These are phyloP conservation scores for Sugiyamaella qingdaonensis DNA, from an alignment of 805 yeast species.

Conservation along the genomic window DNA sequence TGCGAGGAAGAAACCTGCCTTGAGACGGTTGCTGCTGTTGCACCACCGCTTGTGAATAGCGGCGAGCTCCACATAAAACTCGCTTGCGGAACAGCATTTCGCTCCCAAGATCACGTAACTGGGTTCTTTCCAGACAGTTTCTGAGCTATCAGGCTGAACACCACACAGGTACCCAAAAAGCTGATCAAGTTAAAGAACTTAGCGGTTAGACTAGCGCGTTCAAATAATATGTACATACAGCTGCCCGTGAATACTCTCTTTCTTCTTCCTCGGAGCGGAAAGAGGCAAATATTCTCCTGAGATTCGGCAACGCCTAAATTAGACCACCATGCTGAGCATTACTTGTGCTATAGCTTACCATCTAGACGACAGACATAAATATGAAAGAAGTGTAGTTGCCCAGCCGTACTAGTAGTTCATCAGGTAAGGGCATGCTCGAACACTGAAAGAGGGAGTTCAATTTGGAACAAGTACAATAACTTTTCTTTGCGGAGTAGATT, in stretches of 20 bases:
- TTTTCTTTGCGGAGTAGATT: too few species aligned
- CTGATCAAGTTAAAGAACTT: conserved; percentile 56
- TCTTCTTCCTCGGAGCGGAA: conserved; percentile 87
- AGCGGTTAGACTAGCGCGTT: neutral
- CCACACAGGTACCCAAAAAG: conserved; percentile 73
- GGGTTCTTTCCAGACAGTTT: conserved; percentile 17
- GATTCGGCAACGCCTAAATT: conserved; percentile 58
- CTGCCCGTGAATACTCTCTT: conserved; percentile 66
- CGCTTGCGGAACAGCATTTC: too few species aligned
- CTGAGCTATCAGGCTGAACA: conserved; percentile 77
- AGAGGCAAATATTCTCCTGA: conserved; percentile 73
- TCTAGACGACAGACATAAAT: neutral
- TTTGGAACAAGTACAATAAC: too few species aligned
- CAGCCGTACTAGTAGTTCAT: neutral
- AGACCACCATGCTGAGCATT: neutral
- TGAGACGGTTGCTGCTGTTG: too few species aligned
- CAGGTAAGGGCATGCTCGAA: neutral
- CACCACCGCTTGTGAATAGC: too few species aligned
- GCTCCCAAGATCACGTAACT: neutral
- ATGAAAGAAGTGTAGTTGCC: neutral
- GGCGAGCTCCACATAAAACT: too few species aligned
- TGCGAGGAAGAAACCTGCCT: neutral
- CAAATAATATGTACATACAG: conserved; percentile 32
- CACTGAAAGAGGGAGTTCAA: too few species aligned
- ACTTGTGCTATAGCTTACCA: neutral